A percentile compares a stretch with the other conserved stretches of the same genome.
phyloP scores from a whole-genome alignment of 352 stramenopile species.

The Pythium pyrilobum region DNA sequence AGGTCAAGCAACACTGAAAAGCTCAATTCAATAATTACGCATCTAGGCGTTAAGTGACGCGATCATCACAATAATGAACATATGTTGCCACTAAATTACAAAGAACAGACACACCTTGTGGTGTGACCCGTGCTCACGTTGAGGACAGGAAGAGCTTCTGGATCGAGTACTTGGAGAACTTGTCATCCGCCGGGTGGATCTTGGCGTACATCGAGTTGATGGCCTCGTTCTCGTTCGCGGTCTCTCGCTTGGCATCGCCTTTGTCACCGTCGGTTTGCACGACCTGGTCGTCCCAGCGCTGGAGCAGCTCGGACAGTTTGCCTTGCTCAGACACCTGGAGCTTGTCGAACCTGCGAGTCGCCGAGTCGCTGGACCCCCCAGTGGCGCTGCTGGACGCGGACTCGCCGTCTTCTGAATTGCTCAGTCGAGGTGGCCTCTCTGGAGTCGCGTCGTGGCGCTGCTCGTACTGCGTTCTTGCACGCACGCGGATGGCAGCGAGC shows the following conservation, averaged over 20 bases:
- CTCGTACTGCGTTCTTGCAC: conserved; percentile 14
- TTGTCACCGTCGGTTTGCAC: conserved; percentile 1
- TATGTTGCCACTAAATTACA: background rate
- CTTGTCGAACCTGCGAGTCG: background rate
- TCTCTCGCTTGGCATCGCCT: background rate
- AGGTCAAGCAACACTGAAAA: background rate
- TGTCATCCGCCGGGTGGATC: conserved; percentile 21
- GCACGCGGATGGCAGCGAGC: conserved; percentile 11
- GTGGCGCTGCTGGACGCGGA: too few species aligned
- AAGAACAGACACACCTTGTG: background rate
- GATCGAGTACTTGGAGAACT: conserved; percentile 22
- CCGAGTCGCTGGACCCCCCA: too few species aligned
- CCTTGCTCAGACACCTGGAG: background rate
- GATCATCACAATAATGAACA: too few species aligned
- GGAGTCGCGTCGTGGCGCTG: conserved; percentile 4
- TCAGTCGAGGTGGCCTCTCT: too few species aligned
- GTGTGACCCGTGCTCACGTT: background rate
- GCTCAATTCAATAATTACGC: too few species aligned
- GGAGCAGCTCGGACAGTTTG: conserved; percentile 5
- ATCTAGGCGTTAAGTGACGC: too few species aligned
- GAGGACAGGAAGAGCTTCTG: conserved; percentile 12
- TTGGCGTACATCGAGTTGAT: conserved; percentile 20
- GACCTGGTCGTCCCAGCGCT: conserved; percentile 13
- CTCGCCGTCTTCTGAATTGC: too few species aligned
- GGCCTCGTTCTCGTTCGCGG: conserved; percentile 16